Evolutionary conservation across 2,329 filamentous ascomycete species (phyloP).

Genomic region (Pseudogymnoascus sp.): DNA sequence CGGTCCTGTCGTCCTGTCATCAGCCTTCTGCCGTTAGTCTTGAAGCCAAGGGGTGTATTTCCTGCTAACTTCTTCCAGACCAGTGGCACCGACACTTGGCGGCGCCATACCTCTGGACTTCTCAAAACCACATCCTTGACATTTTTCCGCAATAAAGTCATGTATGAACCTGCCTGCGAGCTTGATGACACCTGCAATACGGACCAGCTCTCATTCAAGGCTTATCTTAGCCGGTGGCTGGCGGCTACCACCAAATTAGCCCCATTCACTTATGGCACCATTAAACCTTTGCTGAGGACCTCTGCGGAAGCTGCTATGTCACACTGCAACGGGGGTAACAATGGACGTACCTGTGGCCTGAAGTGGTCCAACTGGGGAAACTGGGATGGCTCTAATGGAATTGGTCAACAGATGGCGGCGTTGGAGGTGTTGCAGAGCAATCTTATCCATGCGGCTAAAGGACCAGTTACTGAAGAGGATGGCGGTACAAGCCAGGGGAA

Average conservation of each 20-base stretch:
- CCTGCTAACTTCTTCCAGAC: slow-evolving; percentile 30
- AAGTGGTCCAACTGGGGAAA: slow-evolving; percentile 45
- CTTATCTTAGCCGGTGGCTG: slow-evolving; percentile 53
- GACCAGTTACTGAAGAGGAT: slow-evolving; percentile 39
- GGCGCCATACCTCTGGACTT: slow-evolving; percentile 47
- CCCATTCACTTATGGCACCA: slow-evolving; percentile 44
- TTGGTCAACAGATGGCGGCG: slow-evolving; percentile 64
- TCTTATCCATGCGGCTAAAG: slow-evolving; percentile 37
- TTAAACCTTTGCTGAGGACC: slow-evolving; percentile 45
- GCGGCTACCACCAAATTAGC: slow-evolving; percentile 55
- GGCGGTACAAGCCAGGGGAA: slow-evolving; percentile 49
- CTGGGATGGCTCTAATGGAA: slow-evolving; percentile 52
- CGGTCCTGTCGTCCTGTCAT: too few relatives aligned
- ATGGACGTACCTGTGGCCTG: slow-evolving; percentile 50
- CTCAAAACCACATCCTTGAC: slow-evolving; percentile 46
- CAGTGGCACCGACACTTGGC: slow-evolving; percentile 43
- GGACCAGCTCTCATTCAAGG: slow-evolving; percentile 57
- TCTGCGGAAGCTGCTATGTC: slow-evolving; percentile 49
- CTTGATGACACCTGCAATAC: slow-evolving; percentile 50
- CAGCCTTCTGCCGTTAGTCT: neutral
- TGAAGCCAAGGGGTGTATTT: neutral
- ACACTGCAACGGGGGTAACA: slow-evolving; percentile 49
- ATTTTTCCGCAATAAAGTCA: slow-evolving; percentile 49
- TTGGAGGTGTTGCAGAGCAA: slow-evolving; percentile 57
- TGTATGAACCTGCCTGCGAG: slow-evolving; percentile 61